Percentiles rank a stretch among this genome's conserved stretches.
Conservation (phyloP, 139 green algal genomes). For the Chlamydomonas sphaeroides region DNA sequence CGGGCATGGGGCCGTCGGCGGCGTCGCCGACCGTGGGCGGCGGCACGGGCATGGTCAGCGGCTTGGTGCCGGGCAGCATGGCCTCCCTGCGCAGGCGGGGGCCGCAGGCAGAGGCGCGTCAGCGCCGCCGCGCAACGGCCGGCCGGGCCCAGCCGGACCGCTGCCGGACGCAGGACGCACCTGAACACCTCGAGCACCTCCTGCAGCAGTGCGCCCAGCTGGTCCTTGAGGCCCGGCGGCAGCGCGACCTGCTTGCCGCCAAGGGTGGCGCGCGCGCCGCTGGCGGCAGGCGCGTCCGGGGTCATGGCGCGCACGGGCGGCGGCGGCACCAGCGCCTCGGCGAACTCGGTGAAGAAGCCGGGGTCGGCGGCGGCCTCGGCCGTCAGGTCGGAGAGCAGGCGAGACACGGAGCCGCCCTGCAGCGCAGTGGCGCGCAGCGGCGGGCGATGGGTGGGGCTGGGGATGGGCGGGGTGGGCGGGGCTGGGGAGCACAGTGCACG, state of each 20-base stretch:
- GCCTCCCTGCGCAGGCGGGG: too few relatives aligned
- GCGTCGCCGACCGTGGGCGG: too few relatives aligned
- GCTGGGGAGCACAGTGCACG: neutral
- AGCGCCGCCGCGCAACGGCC: too few relatives aligned
- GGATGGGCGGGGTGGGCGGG: neutral
- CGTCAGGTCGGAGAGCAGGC: constrained; percentile 2
- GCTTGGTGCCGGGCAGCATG: too few relatives aligned
- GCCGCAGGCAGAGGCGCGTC: too few relatives aligned
- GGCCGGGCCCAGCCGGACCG: too few relatives aligned
- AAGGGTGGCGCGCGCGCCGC: neutral
- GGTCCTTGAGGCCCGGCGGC: neutral
- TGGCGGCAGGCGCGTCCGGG: neutral
- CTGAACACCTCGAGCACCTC: neutral
- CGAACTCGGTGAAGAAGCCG: neutral
- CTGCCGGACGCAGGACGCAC: too few relatives aligned
- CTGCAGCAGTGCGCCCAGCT: neutral
- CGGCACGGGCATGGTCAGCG: too few relatives aligned
- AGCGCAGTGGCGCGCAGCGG: too few relatives aligned
- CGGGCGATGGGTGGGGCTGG: neutral
- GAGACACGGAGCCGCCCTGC: constrained; percentile 25
- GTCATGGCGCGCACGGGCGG: neutral
- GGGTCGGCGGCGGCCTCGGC: neutral
- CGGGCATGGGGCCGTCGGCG: too few relatives aligned
- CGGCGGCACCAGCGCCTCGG: neutral
- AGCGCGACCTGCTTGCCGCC: neutral